Evolutionary conservation across 768 basidiomycete species (phyloP), one percentile per base, ranked within the genome.

Genomic region (Boletales sp.): DNA sequence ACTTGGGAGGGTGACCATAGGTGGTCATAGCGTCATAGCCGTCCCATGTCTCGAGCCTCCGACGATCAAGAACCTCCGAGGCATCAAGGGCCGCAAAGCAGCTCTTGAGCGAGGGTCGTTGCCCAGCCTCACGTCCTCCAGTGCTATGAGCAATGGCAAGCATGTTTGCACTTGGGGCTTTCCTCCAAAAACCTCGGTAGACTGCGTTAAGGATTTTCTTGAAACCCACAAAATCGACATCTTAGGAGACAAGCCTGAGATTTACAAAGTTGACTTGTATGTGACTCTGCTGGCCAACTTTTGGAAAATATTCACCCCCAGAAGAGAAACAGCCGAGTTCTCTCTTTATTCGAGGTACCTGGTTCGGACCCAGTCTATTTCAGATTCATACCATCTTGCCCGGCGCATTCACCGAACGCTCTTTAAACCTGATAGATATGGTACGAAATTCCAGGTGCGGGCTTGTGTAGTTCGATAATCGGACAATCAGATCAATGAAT

Each of bases 351-450:
- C 82, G 21, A 77, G 79, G 41, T 80, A 78, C 55, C 55, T 83
- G 10, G 72, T 90, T 24, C 80, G 79, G 31, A 65, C 86, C 46
- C 63, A 68, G 3, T 80, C 81, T 0, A 68, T 74, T 15, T 74
- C 85, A 9, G 86, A 90, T 59, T 90, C 90, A 1, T 80, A 87
- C 57, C 79, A 79, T 45, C 67, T 90, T 21, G 83, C 82, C 17
- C 80, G 85, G 43, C 65, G 71, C 34, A 51, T 84, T 40, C 86
- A 92, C 62, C 76, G 81, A 73, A 82, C 78, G 1, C 67, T 69
- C 32, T 80, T 70, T 51, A 65, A 66, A 9, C 69, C 69, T 24
- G 72, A 66, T 15, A 42, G 43, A 2, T 67, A 69, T 51, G 69
- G 69, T 15, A 63, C 66, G 38, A 71, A 68, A 53, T 80, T 73